Conservation (phyloP, 805 yeast species). For the Cyberlindnera meyerae region DNA sequence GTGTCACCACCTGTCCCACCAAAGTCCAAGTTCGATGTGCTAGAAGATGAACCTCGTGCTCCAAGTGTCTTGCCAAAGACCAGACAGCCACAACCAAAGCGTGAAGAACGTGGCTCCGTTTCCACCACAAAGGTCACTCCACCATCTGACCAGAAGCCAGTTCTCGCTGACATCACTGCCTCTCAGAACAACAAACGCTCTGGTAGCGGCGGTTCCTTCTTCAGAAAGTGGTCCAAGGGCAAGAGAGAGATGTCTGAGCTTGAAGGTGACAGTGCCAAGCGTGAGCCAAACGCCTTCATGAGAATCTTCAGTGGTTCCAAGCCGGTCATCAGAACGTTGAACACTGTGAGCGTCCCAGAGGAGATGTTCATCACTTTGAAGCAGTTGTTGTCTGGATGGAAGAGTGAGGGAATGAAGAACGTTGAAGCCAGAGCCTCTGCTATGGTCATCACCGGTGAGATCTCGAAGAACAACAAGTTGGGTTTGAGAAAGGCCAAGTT, state of each 20-base stretch:
- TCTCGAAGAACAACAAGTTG: conserved; percentile 56
- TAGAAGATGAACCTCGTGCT: conserved; percentile 5
- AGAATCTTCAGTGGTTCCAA: conserved; percentile 27
- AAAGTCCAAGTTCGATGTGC: conserved; percentile 8
- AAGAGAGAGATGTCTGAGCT: conserved; percentile 19
- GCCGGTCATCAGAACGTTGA: conserved; percentile 23
- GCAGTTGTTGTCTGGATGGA: conserved; percentile 63
- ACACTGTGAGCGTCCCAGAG: conserved; percentile 32
- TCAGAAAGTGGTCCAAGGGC: conserved; percentile 26
- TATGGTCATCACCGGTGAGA: conserved; percentile 51
- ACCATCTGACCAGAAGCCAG: background rate
- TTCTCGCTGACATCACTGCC: too few species aligned
- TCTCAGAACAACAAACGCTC: conserved; percentile 19
- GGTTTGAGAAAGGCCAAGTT: conserved; percentile 62
- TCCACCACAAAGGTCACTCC: conserved; percentile 12
- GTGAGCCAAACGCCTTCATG: conserved; percentile 26
- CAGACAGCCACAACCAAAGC: conserved; percentile 13
- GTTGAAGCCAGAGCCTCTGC: conserved; percentile 41
- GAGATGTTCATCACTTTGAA: conserved; percentile 63
- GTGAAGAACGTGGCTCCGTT: conserved; percentile 8
- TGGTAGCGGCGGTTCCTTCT: conserved; percentile 22
- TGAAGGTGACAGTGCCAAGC: conserved; percentile 11
- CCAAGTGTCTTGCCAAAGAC: background rate
- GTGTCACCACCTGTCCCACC: too few species aligned
- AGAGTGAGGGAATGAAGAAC: conserved; percentile 60